These are phyloP conservation scores for Entamoeba dispar DNA, from an alignment of 208 protist genomes.

Conservation along the genomic window DNA sequence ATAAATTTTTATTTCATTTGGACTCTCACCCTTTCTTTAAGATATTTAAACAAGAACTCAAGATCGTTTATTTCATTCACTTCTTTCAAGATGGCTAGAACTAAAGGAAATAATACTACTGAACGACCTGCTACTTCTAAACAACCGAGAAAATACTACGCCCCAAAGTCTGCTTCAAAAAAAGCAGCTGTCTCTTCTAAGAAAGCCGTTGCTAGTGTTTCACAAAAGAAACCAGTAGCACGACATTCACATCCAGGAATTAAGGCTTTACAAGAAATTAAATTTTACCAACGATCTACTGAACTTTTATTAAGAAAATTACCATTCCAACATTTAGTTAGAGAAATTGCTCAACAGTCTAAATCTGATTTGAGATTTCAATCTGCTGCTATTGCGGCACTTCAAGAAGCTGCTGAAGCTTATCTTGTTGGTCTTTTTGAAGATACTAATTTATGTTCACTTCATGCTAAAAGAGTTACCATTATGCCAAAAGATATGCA, in stretches of 20 bases:
- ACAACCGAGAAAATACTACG: no score
- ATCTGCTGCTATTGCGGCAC: neutral
- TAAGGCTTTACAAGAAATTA: neutral
- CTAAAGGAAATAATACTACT: no score
- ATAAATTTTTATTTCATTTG: no score
- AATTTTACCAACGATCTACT: neutral
- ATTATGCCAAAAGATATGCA: constrained; percentile 52
- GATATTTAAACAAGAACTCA: no score
- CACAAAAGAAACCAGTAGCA: no score
- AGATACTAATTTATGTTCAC: constrained; percentile 58
- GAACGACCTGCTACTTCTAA: no score
- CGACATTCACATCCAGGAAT: neutral
- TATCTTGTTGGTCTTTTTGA: constrained; percentile 64
- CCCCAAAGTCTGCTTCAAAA: no score
- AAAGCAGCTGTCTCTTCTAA: no score
- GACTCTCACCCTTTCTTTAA: no score
- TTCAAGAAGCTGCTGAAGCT: constrained; percentile 62
- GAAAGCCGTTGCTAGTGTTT: no score
- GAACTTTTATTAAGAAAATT: neutral
- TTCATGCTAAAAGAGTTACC: constrained; percentile 57
- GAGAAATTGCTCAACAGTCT: neutral
- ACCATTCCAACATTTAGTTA: neutral
- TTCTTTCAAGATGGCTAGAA: no score
- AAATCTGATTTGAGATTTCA: neutral
- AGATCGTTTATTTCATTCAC: no score